Base-by-base conservation (phyloP, 2,329 filamentous ascomycete species). In the Penicillium sp. region DNA sequence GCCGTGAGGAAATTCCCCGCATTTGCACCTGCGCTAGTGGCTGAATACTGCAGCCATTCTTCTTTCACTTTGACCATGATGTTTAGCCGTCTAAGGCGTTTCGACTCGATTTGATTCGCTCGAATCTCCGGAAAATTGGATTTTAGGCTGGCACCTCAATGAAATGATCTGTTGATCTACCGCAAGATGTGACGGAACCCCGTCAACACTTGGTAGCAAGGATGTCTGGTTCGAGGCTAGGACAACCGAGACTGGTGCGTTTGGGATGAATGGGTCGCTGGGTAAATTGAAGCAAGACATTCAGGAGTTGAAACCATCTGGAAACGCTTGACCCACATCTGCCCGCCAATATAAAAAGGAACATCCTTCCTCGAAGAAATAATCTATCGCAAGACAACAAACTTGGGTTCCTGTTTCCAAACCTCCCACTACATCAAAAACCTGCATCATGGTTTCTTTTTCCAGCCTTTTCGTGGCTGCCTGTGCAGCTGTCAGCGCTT, bases 391-490 rank as follows among this genome's bases (percentile, higher is more conserved):
- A 30, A 35, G 35, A 30, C 16, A 53, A 43, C 9, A 8, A 4
- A 6, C 7, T 32, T 18, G 38, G 42, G 34, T 41, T 16, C n/a
- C 3, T 38, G 23, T 14, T 30, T 16, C 8, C 7, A 18, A 35
- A 3, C 2, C 14, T 10, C 11, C 14, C 4, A 34, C 11, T 16
- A 27, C 3, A 38, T 8, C 19, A n/a, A 26, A 30, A 43, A 14
- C 23, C 16, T n/a, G 7, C 47, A 61, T 50, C 38, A 70, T 70
- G 67, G 62, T 69, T 9, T 67, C 61, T n/a, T 61, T 68, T 38
- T 59, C 58, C 11, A 57, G 51, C 14, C 44, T 70, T 9, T 46
- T 70, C 4, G 32, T 68, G 36, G 63, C 62, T 14, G 55, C 56
- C 49, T 61, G 59, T 9, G 56, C 60, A n/a, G 56, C 59, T 16